Base-by-base conservation (phyloP, 2,329 filamentous ascomycete species). In the Cladobotryum mycophilum region DNA sequence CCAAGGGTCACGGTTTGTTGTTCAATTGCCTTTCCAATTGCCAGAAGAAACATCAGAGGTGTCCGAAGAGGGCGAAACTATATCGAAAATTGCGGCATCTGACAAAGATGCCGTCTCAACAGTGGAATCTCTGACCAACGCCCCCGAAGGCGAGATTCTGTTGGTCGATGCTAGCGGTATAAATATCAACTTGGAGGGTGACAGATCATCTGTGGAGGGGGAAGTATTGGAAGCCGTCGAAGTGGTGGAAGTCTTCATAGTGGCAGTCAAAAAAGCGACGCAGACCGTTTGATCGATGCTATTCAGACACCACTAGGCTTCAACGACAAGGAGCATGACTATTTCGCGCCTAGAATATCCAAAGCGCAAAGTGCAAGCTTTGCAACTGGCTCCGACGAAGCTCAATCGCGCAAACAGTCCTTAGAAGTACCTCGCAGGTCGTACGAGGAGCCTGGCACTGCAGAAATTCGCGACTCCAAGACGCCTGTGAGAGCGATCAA, bases 1-100 rank as follows among this genome's bases (percentile, higher is more conserved):
- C 2, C 87, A 85, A 59, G 90, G 91, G 1, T 91, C 89, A 15
- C 79, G 87, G 47, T 95, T 96, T 56, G 82, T 89, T 17, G 81
- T 96, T 20, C 81, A 88, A 55, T 71, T 96, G 30, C 85, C 86
- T 0, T 93, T 96, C 56, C 75, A 82, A 7, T 63, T 91, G 1
- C 83, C 69, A 0, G 68, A 73, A 1, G 69, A 75, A 41, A 54
- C 59, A 3, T 56, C 66, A 2, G 60, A 64, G 4, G 61, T 61
- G 0, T 47, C 55, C 7, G 58, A 49, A 3, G 59, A 49, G 1
- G 47, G 53, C 13, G 30, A 20, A 9, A 45, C 53, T 14, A n/a
- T 36, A 12, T 49, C 53, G 1, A 18, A 52, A 6, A 41, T 46
- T 33, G 55, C 55, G 7, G 42, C 49, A 11, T 47, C 54, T 12